These are phyloP conservation scores for Tetrahymena malaccensis DNA, from an alignment of 73 alveolate species.

Conservation along the genomic window DNA sequence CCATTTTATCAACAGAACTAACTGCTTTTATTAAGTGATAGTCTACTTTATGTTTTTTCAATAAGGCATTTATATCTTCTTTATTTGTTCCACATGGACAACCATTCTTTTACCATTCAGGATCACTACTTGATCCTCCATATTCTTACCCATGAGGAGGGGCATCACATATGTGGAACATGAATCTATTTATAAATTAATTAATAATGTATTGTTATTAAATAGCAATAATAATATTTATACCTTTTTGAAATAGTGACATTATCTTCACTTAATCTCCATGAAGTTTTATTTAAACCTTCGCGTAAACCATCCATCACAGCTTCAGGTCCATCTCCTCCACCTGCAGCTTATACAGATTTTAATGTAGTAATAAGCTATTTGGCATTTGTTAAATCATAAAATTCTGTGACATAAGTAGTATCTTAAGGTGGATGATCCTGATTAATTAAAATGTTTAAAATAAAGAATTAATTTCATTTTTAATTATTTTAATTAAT, in stretches of 20 bases:
- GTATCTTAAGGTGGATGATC: conserved; percentile 80
- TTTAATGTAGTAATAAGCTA: conserved; percentile 51
- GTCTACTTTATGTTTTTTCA: not conserved
- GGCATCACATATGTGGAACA: conserved; percentile 84
- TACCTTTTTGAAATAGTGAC: conserved; percentile 18
- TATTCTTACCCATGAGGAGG: conserved; percentile 81
- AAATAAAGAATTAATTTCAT: conserved; percentile 26
- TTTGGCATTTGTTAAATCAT: conserved; percentile 61
- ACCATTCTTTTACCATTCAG: not conserved
- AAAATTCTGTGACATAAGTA: conserved; percentile 61
- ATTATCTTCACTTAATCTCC: conserved; percentile 61
- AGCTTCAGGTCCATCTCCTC: conserved; percentile 91
- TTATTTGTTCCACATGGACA: not conserved
- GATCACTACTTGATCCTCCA: conserved; percentile 34
- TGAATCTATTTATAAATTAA: conserved; percentile 52
- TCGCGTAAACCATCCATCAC: conserved; percentile 80
- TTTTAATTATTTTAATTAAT: not conserved
- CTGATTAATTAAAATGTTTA: conserved; percentile 55
- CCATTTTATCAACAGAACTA: not conserved
- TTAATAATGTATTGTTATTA: not conserved
- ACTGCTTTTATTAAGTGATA: not conserved
- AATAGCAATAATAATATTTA: not conserved
- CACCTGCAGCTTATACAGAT: conserved; percentile 39
- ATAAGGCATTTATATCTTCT: not conserved
- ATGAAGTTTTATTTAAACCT: conserved; percentile 53